phyloP scores from a whole-genome alignment of 1,139 yeast genomes.

The Candida sp. region DNA sequence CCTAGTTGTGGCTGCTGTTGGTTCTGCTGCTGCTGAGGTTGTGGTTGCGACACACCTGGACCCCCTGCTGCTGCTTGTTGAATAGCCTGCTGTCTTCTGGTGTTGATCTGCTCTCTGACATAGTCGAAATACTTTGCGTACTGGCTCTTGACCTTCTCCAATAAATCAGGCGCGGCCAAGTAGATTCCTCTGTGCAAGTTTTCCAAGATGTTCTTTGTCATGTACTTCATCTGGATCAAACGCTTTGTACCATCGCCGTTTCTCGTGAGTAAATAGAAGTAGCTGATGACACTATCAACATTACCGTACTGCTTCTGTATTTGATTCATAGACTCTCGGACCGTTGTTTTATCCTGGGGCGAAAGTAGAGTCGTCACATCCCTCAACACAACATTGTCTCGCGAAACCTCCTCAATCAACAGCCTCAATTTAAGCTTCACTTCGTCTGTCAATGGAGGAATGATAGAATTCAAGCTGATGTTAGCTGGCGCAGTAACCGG shows the following conservation, averaged over 20 bases:
- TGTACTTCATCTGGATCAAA: constrained; percentile 76
- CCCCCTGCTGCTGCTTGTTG: constrained; percentile 16
- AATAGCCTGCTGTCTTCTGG: constrained; percentile 38
- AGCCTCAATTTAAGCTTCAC: constrained; percentile 56
- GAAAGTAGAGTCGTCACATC: constrained; percentile 66
- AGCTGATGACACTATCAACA: constrained; percentile 78
- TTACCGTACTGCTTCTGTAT: constrained; percentile 68
- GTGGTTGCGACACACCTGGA: constrained; percentile 14
- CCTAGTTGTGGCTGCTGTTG: constrained; percentile 4
- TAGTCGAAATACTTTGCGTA: constrained; percentile 76
- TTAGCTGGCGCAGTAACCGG: constrained; percentile 7
- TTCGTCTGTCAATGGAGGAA: constrained; percentile 50
- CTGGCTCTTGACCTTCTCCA: constrained; percentile 72
- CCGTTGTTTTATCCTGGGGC: constrained; percentile 66
- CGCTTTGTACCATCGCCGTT: constrained; percentile 78
- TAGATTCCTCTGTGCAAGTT: constrained; percentile 64
- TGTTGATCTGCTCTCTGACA: constrained; percentile 55
- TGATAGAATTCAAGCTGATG: constrained; percentile 6
- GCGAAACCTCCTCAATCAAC: constrained; percentile 70
- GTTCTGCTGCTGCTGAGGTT: constrained; percentile 12
- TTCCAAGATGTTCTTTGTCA: constrained; percentile 79
- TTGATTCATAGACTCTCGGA: constrained; percentile 59
- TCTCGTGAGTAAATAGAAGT: constrained; percentile 74
- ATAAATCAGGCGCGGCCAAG: constrained; percentile 69
- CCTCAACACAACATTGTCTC: constrained; percentile 66